Conservation (phyloP, 2,329 filamentous ascomycete species). For the Colletotrichum melonis region DNA sequence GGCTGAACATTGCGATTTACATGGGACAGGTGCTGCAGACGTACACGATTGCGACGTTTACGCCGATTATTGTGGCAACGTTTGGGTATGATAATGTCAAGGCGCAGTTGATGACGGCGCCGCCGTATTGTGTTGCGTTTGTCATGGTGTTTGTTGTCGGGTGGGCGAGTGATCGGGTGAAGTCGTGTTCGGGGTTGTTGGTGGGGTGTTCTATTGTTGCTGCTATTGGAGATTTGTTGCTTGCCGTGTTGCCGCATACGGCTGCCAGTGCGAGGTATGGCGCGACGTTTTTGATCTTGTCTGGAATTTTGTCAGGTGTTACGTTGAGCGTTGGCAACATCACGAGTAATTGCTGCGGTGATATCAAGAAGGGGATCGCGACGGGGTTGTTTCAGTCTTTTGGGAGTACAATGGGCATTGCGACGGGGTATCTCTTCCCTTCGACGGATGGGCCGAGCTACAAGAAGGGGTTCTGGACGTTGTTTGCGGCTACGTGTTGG, state of each 20-base stretch:
- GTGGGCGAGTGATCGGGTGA: constrained; percentile 32
- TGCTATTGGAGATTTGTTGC: constrained; percentile 13
- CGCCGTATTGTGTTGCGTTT: constrained; percentile 33
- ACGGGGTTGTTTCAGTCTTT: constrained; percentile 24
- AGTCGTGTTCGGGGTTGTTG: constrained; percentile 35
- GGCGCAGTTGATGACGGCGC: constrained; percentile 38
- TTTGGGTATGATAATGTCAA: constrained; percentile 37
- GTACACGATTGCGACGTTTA: constrained; percentile 37
- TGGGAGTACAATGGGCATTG: constrained; percentile 32
- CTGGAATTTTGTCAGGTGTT: constrained; percentile 19
- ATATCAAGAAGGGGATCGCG: constrained; percentile 32
- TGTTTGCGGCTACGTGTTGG: constrained; percentile 28
- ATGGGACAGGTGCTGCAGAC: constrained; percentile 39
- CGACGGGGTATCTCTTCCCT: constrained; percentile 23
- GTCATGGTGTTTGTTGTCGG: constrained; percentile 36
- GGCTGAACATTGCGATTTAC: constrained; percentile 57
- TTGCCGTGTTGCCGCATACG: constrained; percentile 13
- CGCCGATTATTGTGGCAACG: constrained; percentile 38
- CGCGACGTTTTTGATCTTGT: constrained; percentile 19
- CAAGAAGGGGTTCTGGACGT: constrained; percentile 27
- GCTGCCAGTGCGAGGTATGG: constrained; percentile 20
- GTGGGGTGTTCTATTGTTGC: constrained; percentile 33
- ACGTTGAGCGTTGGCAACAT: constrained; percentile 23
- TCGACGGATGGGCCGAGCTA: constrained; percentile 18
- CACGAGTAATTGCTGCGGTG: constrained; percentile 29